Base-by-base conservation (phyloP, 495 filamentous ascomycete genomes). In the Staphylotrichum tortipilum region DNA sequence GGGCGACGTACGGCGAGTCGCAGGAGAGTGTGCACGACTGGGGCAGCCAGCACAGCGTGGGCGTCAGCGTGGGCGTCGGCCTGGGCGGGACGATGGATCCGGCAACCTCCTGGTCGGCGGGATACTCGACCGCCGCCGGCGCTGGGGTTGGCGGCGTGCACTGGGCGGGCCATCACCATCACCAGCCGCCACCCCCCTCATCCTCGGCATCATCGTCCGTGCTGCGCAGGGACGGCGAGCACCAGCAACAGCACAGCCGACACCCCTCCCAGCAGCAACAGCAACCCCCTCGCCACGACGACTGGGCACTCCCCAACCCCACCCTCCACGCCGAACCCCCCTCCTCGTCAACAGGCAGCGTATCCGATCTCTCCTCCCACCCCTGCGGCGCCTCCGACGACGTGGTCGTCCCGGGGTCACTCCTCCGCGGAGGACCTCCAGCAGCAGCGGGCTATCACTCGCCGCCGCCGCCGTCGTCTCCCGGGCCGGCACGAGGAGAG, bases 321-420 rank as follows among this genome's bases (percentile, higher is more conserved):
- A 7, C 23, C 39, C 3, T 15, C 37, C 5, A 17, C 18, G 1
- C 37, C 7, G 2, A 21, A 4, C 26, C 26, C 24, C 38, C 38
- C n/a, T 4, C 22, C 11, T 3, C 36, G 23, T 15, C 21, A 31
- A 5, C 31, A 44, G 31, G n/a, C 5, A 38, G 38, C 23, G 49
- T 3, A 0, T 52, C 50, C 0, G 57, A 60, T n/a, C 24, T 57
- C 2, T 60, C 57, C n/a, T n/a, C n/a, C n/a, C n/a, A n/a, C n/a
- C n/a, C n/a, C n/a, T n/a, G n/a, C n/a, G n/a, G n/a, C n/a, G n/a
- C n/a, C n/a, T n/a, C n/a, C n/a, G n/a, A n/a, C n/a, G n/a, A n/a
- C n/a, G n/a, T n/a, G n/a, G n/a, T n/a, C n/a, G n/a, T n/a, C n/a
- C n/a, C n/a, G n/a, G n/a, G n/a, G n/a, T n/a, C n/a, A n/a, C n/a